phyloP scores from a whole-genome alignment of 805 yeast species.

The Kluyveromyces starmeri region DNA sequence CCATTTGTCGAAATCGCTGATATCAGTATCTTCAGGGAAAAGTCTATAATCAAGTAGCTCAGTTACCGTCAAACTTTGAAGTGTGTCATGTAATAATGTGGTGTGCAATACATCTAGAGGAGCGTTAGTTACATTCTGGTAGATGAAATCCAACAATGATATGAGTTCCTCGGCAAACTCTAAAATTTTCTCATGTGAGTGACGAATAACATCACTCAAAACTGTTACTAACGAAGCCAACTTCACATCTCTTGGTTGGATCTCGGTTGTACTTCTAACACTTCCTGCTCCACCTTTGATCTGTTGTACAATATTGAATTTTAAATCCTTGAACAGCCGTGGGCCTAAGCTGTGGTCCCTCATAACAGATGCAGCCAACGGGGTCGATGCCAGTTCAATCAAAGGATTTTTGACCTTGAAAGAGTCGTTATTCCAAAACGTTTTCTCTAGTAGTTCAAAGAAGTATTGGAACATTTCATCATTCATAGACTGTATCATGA shows the following conservation, averaged over 20 bases:
- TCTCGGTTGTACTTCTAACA: slow-evolving; percentile 53
- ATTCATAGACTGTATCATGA: slow-evolving; percentile 50
- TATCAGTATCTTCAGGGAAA: slow-evolving; percentile 37
- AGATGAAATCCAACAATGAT: slow-evolving; percentile 27
- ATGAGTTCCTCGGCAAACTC: slow-evolving; percentile 37
- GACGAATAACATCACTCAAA: slow-evolving; percentile 60
- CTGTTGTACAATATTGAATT: slow-evolving; percentile 51
- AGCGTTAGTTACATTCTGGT: slow-evolving; percentile 35
- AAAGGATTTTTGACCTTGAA: slow-evolving; percentile 50
- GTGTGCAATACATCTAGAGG: slow-evolving; percentile 51
- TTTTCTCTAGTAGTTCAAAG: slow-evolving; percentile 30
- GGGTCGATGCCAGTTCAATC: slow-evolving; percentile 59
- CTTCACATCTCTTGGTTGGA: slow-evolving; percentile 69
- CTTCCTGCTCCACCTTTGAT: slow-evolving; percentile 75
- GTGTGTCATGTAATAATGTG: slow-evolving; percentile 55
- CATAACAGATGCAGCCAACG: slow-evolving; percentile 63
- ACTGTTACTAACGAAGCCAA: slow-evolving; percentile 64
- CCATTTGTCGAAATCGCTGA: slow-evolving; percentile 43
- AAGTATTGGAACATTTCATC: slow-evolving; percentile 43
- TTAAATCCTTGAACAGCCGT: slow-evolving; percentile 20
- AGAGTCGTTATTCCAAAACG: slow-evolving; percentile 42
- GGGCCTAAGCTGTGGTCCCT: slow-evolving; percentile 34
- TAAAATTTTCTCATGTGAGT: slow-evolving; percentile 48
- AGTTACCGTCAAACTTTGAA: slow-evolving; percentile 55
- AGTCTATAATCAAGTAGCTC: slow-evolving; percentile 48